Evolutionary conservation across 2,329 filamentous ascomycete species (phyloP).

Genomic region (Alternaria dauci): DNA sequence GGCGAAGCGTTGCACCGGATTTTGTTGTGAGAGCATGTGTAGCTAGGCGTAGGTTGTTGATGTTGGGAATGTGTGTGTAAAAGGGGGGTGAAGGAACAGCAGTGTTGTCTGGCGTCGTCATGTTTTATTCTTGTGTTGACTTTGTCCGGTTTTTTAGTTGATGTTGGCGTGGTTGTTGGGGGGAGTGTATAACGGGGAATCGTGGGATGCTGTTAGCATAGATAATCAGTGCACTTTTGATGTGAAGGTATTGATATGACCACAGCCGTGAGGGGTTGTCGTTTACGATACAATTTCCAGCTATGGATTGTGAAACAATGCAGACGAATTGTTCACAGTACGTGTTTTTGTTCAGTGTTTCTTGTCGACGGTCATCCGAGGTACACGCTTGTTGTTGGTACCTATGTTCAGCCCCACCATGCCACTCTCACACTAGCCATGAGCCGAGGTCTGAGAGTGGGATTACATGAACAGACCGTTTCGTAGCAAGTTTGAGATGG

Average conservation of each 20-base stretch:
- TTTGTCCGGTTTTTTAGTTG: neutral
- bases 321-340: neutral
- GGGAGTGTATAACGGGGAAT: neutral
- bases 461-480: neutral
- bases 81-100: conserved; percentile 44
- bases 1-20: conserved; percentile 56
- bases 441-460: neutral
- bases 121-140: neutral
- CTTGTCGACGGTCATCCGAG: neutral
- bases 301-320: neutral
- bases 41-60: conserved; percentile 49
- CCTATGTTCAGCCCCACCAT: neutral
- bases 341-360: neutral
- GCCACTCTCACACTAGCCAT: neutral
- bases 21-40: conserved; percentile 34
- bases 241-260: neutral
- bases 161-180: neutral
- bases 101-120: neutral
- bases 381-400: neutral
- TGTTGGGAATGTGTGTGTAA: conserved; percentile 37
- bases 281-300: neutral
- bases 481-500: no score
- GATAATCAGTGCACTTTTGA: no score
- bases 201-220: no score
- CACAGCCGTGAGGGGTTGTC: neutral